A percentile compares a stretch with the other conserved stretches of the same genome.
Conservation (phyloP, 345 rosid genomes). For the Lepidium didymum region DNA sequence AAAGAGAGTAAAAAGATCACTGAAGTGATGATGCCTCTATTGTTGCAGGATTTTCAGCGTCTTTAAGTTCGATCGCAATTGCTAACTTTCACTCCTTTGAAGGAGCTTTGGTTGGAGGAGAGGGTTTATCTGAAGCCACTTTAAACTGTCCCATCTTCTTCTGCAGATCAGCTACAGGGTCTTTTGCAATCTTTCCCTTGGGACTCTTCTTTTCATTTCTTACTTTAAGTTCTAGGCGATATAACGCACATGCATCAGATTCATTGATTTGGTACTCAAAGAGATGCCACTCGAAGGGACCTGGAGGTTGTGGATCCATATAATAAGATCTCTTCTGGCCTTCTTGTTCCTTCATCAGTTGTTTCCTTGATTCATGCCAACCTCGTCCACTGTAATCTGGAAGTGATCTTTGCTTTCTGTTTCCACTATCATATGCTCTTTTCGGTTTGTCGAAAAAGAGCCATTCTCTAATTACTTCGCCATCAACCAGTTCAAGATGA, state of each 20-base stretch:
- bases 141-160: slow-evolving; percentile 78
- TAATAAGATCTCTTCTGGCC: slow-evolving; percentile 85
- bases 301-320: slow-evolving; percentile 90
- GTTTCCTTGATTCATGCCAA: slow-evolving; percentile 95
- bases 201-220: slow-evolving; percentile 58
- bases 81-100: slow-evolving; percentile 15
- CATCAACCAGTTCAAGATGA: slow-evolving; percentile 52
- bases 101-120: slow-evolving; percentile 34
- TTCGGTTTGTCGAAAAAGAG: slow-evolving; percentile 87
- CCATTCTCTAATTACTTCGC: slow-evolving; percentile 80
- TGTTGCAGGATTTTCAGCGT: neutral
- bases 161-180: slow-evolving; percentile 67
- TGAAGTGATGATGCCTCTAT: slow-evolving; percentile 11
- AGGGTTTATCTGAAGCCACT: slow-evolving; percentile 35
- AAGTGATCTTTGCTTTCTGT: slow-evolving; percentile 86
- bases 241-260: slow-evolving; percentile 51
- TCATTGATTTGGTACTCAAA: slow-evolving; percentile 56
- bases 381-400: slow-evolving; percentile 84
- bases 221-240: slow-evolving; percentile 62
- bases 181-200: slow-evolving; percentile 46
- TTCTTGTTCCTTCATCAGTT: slow-evolving; percentile 63
- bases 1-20: neutral
- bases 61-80: neutral
- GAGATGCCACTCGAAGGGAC: slow-evolving; percentile 72
- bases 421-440: slow-evolving; percentile 86